A percentile compares a stretch with the other conserved stretches of the same genome.
Evolutionary conservation across 2,329 filamentous ascomycete genomes (phyloP).

Genomic region (Aureobasidium uvarum): DNA sequence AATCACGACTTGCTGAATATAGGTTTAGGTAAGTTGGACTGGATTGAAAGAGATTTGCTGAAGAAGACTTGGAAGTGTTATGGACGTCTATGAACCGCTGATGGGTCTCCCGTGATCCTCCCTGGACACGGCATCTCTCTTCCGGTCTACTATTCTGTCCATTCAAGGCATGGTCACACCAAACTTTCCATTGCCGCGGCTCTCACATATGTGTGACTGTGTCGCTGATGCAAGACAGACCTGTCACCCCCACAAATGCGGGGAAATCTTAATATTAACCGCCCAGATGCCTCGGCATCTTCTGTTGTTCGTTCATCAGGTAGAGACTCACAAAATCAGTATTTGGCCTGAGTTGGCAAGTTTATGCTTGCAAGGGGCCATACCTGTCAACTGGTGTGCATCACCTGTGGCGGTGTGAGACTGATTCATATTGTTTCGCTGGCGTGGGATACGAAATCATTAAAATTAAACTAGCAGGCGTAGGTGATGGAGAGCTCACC

Average conservation of each 20-base stretch:
- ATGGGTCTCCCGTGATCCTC: not conserved
- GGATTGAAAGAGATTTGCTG: not conserved
- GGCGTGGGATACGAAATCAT: not conserved
- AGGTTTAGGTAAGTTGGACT: not conserved
- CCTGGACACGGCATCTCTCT: not conserved
- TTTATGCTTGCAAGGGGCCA: not conserved
- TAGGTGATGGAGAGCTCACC: no score
- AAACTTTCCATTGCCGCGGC: not conserved
- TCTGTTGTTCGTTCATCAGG: not conserved
- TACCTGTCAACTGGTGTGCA: not conserved
- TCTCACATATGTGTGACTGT: not conserved
- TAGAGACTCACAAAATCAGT: no score
- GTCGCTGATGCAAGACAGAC: not conserved
- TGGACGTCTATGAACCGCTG: not conserved
- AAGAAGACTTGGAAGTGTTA: not conserved
- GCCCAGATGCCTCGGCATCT: slow-evolving; percentile 1
- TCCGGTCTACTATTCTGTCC: not conserved
- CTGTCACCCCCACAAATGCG: slow-evolving; percentile 2
- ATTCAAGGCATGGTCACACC: not conserved
- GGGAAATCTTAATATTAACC: not conserved
- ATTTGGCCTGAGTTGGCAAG: no score
- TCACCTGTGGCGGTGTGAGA: not conserved
- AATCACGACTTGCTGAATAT: not conserved
- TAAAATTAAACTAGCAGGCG: not conserved
- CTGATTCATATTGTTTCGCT: not conserved